These are phyloP conservation scores for Phytophthora lateralis DNA, from an alignment of 352 stramenopile genomes.

Conservation along the genomic window DNA sequence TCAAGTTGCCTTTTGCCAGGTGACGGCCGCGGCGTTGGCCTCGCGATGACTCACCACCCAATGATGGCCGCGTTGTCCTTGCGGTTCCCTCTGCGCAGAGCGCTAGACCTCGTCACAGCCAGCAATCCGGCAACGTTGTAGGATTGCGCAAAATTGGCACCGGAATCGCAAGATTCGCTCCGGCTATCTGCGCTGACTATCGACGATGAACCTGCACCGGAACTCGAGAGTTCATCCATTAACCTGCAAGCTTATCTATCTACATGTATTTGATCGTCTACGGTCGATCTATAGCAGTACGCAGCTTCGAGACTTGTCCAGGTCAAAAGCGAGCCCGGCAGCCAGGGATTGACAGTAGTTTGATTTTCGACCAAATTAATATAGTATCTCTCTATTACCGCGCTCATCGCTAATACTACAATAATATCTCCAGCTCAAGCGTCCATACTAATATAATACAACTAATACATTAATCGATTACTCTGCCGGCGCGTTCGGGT, in stretches of 20 bases:
- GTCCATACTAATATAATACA: too few species aligned
- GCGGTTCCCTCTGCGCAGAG: background rate
- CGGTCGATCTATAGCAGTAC: constrained; percentile 7
- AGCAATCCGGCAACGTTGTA: background rate
- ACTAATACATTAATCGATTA: too few species aligned
- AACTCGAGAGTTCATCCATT: constrained; percentile 1
- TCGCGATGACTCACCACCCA: background rate
- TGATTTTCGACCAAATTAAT: too few species aligned
- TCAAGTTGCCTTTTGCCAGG: constrained; percentile 11
- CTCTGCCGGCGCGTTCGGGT: too few species aligned
- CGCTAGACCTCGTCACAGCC: background rate
- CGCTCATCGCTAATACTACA: too few species aligned
- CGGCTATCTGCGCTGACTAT: background rate
- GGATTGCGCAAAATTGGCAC: constrained; percentile 1
- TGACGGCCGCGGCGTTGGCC: background rate
- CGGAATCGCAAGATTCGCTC: constrained; percentile 3
- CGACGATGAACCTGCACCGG: background rate
- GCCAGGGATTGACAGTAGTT: too few species aligned
- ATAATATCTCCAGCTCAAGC: too few species aligned
- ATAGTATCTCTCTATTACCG: too few species aligned
- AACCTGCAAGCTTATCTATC: background rate
- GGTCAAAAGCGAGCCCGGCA: background rate
- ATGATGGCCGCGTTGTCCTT: background rate
- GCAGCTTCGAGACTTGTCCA: constrained; percentile 18
- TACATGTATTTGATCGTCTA: background rate